Evolutionary conservation across 2,329 filamentous ascomycete species (phyloP), one percentile per base, ranked within the genome.

Genomic region (Exophiala phaeomuriformis): DNA sequence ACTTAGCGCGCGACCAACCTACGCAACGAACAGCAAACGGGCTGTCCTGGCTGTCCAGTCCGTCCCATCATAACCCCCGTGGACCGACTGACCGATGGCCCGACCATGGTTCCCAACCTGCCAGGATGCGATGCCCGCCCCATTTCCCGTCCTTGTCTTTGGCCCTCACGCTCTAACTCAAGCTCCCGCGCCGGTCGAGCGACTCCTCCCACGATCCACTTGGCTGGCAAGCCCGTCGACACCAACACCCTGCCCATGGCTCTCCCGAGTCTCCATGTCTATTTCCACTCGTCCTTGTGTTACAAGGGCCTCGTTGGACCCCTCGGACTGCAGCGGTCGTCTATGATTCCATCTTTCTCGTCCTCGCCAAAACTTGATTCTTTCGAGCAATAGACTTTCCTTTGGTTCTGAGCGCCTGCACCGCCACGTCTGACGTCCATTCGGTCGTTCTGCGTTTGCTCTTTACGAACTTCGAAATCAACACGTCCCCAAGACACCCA

Each of bases 281-380:
- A 5, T 41, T 41, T 41, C 39, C 39, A 41, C 12, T 27, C 39
- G 39, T 41, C 39, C 39, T 28, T 41, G 49, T 51, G 39, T 29
- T 41, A 41, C 12, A 41, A 41, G 39, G 39, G 12, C 39, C 39
- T 41, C 19, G 19, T 28, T 41, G 39, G 19, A 41, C 39, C 47
- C 51, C 49, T 61, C 57, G 53, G 52, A 51, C 53, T 56, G 47
- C 47, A 19, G 19, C 19, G 19, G 19, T 47, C 19, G 12, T 55
- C 42, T 49, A 58, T 60, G 45, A 58, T 58, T 55, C 39, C 40
- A 44, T 41, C 45, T 37, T 56, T 50, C 50, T 52, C 46, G 10
- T 47, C 31, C 37, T 63, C 59, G 59, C 59, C 59, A 63, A 63
- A 60, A 59, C 59, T 53, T 61, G 59, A 58, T 58, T 49, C 49